phyloP scores from a whole-genome alignment of 2,329 filamentous ascomycete species.

The Ophiocordyceps polyrhachis-furcata region DNA sequence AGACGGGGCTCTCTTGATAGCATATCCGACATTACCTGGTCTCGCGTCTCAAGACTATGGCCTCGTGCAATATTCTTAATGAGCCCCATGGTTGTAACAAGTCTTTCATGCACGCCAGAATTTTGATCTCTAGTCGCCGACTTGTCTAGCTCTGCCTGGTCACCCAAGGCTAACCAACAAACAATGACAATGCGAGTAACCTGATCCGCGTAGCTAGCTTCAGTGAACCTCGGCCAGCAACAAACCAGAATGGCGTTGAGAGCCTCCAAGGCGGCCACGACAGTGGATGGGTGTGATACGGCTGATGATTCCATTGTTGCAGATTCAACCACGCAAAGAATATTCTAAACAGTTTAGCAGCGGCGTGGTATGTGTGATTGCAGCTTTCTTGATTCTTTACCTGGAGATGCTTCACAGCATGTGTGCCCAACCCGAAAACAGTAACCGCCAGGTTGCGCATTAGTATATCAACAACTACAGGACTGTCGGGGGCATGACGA shows the following conservation, averaged over 20 bases:
- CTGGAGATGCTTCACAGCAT: constrained; percentile 49
- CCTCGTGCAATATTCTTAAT: not conserved
- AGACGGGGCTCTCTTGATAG: constrained; percentile 11
- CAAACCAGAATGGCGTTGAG: not conserved
- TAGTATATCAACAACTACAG: constrained; percentile 36
- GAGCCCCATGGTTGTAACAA: constrained; percentile 19
- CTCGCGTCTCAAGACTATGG: not conserved
- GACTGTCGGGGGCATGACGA: constrained; percentile 39
- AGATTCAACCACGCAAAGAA: not conserved
- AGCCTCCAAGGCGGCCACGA: not conserved
- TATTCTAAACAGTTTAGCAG: not conserved
- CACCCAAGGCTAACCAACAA: not conserved
- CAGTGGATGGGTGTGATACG: not conserved
- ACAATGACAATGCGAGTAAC: not conserved
- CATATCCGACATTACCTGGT: not conserved
- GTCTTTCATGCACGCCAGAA: constrained; percentile 17
- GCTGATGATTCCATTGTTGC: not conserved
- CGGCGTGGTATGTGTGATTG: too few relatives aligned
- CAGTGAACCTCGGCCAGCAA: not conserved
- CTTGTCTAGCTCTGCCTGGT: not conserved
- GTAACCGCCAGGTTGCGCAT: constrained; percentile 29
- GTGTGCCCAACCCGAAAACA: constrained; percentile 38
- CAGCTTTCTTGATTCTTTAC: constrained; percentile 13
- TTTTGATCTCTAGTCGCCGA: constrained; percentile 2
- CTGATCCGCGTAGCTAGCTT: not conserved